phyloP scores from a whole-genome alignment of 2,329 filamentous ascomycete species.

The Conoideocrella luteorostrata region DNA sequence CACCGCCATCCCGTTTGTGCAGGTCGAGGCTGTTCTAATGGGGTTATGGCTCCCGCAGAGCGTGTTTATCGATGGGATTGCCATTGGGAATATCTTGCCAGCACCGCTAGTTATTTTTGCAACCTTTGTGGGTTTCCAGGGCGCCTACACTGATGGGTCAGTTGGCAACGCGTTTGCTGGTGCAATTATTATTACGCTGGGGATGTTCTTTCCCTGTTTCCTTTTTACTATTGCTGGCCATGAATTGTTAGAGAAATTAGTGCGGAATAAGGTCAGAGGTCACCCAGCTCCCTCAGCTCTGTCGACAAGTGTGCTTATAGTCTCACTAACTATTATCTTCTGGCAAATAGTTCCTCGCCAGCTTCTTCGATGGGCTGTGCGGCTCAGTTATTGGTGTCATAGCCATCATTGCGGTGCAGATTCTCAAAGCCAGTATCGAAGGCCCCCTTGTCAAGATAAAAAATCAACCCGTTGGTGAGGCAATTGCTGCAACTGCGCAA shows the following conservation, averaged over 20 bases:
- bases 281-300: neutral
- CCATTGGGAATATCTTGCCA: constrained; percentile 9
- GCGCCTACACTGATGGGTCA: constrained; percentile 7
- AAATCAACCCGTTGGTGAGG: constrained; percentile 3
- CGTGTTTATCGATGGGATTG: constrained; percentile 10
- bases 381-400: constrained; percentile 8
- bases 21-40: constrained; percentile 9
- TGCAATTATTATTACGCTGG: constrained; percentile 7
- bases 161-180: constrained; percentile 8
- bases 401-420: constrained; percentile 5
- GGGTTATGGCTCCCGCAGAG: constrained; percentile 10
- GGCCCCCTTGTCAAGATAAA: constrained; percentile 6
- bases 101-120: constrained; percentile 9
- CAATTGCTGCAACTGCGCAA: constrained; percentile 4
- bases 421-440: constrained; percentile 7
- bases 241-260: constrained; percentile 1
- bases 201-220: constrained; percentile 5
- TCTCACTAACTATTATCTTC: neutral
- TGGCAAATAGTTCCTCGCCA: constrained; percentile 8
- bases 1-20: constrained; percentile 9
- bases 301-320: neutral
- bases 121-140: constrained; percentile 7
- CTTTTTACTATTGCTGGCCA: constrained; percentile 1
- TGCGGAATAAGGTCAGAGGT: constrained; percentile 3
- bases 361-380: constrained; percentile 9